These are phyloP conservation scores for Trypanosoma congolense DNA, from an alignment of 208 protist genomes.

Conservation along the genomic window DNA sequence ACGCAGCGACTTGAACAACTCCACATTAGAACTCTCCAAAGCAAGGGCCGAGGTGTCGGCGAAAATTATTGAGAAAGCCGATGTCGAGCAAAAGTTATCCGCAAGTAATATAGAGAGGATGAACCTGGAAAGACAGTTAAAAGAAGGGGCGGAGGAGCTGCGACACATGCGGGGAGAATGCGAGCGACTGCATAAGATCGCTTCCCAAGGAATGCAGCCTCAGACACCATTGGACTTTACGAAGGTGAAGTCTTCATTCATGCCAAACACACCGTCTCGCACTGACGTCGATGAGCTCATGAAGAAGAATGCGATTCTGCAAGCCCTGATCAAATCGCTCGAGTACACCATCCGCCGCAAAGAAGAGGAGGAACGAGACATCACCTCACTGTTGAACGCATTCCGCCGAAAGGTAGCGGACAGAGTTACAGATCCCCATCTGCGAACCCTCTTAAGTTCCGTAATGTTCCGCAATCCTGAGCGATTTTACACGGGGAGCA, in stretches of 20 bases:
- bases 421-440: constrained; percentile 48
- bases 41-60: constrained; percentile 30
- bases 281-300: constrained; percentile 47
- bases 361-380: constrained; percentile 74
- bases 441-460: constrained; percentile 52
- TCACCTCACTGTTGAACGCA: constrained; percentile 67
- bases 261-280: no score
- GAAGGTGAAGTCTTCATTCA: no score
- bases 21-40: constrained; percentile 38
- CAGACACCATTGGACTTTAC: not conserved
- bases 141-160: constrained; percentile 42
- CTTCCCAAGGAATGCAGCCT: constrained; percentile 19
- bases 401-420: constrained; percentile 62
- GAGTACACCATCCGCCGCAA: constrained; percentile 75
- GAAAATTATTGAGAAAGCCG: constrained; percentile 39
- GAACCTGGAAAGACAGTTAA: constrained; percentile 59
- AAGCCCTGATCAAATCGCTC: constrained; percentile 54
- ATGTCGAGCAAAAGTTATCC: constrained; percentile 42
- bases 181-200: constrained; percentile 38
- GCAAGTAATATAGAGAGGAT: constrained; percentile 34
- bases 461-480: constrained; percentile 68
- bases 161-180: constrained; percentile 48
- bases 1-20: constrained; percentile 35
- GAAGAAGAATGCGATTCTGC: constrained; percentile 39
- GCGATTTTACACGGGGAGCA: constrained; percentile 65